These are phyloP conservation scores for Talaromyces amestolkiae DNA, from an alignment of 2,329 filamentous ascomycete species.

Conservation along the genomic window DNA sequence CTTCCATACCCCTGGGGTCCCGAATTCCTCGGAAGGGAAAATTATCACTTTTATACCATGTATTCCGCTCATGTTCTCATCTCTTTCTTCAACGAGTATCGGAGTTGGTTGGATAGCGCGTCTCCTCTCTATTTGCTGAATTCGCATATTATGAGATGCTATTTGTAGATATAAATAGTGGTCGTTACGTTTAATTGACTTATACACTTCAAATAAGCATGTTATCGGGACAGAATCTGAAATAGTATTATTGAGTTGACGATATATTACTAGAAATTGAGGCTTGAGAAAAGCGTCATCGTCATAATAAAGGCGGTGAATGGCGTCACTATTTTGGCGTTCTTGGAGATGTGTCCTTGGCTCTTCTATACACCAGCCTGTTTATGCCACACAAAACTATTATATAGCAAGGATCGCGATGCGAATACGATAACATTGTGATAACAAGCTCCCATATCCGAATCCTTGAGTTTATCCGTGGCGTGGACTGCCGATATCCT, in stretches of 20 bases:
- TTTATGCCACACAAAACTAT: neutral
- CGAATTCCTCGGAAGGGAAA: neutral
- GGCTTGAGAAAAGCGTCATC: neutral
- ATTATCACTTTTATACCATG: neutral
- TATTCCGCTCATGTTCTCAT: conserved; percentile 14
- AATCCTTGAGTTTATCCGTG: neutral
- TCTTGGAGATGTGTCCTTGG: conserved; percentile 36
- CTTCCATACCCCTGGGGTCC: neutral
- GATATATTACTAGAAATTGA: neutral
- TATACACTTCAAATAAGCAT: neutral
- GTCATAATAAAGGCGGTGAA: conserved; percentile 34
- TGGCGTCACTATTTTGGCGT: conserved; percentile 29
- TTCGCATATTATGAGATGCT: conserved; percentile 10
- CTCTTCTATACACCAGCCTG: conserved; percentile 5
- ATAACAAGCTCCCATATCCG: too few relatives aligned
- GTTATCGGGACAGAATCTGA: neutral
- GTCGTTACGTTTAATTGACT: neutral
- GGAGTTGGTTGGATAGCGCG: conserved; percentile 26
- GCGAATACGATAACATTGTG: neutral
- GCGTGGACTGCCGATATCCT: neutral
- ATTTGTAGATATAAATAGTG: conserved; percentile 20
- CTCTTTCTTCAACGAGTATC: conserved; percentile 9
- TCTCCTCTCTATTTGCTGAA: conserved; percentile 24
- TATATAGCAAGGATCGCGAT: neutral
- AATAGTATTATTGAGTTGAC: neutral